Base-by-base conservation (phyloP, 129 eudicot species). In the Flaveria trinervia region DNA sequence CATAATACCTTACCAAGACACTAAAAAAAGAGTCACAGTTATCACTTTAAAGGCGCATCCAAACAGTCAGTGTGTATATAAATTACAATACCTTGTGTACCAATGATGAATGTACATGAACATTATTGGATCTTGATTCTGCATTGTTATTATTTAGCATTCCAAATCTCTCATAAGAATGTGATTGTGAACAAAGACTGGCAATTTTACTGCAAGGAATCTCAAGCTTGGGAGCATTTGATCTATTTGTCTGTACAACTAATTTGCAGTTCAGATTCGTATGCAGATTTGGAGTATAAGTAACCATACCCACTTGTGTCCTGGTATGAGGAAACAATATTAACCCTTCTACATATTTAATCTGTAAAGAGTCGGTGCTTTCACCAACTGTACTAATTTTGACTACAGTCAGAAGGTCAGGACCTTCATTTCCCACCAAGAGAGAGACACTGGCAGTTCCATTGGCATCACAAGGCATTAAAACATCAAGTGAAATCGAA, bases 321-420 rank as follows among this genome's bases (percentile, higher is more conserved):
- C 77, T 72, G 41, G 88, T 75, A 59, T 85, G 73, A 20, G 98
- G 98, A 77, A 86, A 94, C 71, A 94, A 83, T 16, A 91, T 68
- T n/a, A 94, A 83, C 54, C 97, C 97, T 80, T 89, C 90, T 0
- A 78, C 71, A 56, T 84, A 87, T 75, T 86, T 94, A 41, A 84
- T 78, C 77, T 75, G 81, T 13, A 94, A 84, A 71, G 43, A 50
- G 57, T 71, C 68, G 2, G 71, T 20, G 67, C 70, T 67, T 39
- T 86, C 87, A 76, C 90, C 87, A 49, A 77, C 70, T 78, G 49
- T 75, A 60, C 72, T 77, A 65, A 94, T 87, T 80, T 78, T 80
- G 74, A 87, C 76, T 74, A 91, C 75, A 15, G 76, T 89, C 81
- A 91, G 30, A 10, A 88, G 25, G 64, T 85, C 60, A 18, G 85